These are phyloP conservation scores for Fusarium phyllophilum DNA, from an alignment of 2,329 filamentous ascomycete genomes.

Conservation along the genomic window DNA sequence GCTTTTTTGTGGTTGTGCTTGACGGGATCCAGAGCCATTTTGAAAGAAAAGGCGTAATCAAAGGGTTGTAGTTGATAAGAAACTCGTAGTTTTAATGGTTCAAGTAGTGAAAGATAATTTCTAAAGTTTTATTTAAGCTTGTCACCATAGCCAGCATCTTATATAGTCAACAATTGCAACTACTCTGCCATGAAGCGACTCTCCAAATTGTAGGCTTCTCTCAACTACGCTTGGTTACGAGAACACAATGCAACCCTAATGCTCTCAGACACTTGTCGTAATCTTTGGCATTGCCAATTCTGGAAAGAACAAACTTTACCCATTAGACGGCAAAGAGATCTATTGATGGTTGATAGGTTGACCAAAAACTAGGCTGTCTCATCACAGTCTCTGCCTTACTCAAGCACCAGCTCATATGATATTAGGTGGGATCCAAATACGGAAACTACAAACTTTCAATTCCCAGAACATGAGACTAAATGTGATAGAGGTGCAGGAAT, in stretches of 20 bases:
- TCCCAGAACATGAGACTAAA: background rate
- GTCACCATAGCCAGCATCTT: background rate
- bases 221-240: background rate
- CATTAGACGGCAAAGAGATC: background rate
- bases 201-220: too few species aligned
- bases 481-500: background rate
- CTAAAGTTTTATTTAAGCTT: background rate
- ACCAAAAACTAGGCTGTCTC: background rate
- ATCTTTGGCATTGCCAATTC: background rate
- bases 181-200: background rate
- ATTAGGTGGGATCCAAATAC: background rate
- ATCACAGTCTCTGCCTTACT: background rate
- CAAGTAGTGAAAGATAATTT: background rate
- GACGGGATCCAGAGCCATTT: background rate
- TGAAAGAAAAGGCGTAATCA: background rate
- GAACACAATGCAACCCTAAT: too few species aligned
- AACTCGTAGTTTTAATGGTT: background rate
- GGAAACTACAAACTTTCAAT: background rate
- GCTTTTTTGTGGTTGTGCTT: background rate
- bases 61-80: background rate
- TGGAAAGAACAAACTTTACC: background rate
- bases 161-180: background rate
- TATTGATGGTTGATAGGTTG: background rate
- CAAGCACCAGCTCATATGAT: background rate
- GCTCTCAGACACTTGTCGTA: background rate